A percentile compares a stretch with the other conserved stretches of the same genome.
Conservation (phyloP, 2,329 filamentous ascomycete species). For the Emmonsiellopsis sp. region DNA sequence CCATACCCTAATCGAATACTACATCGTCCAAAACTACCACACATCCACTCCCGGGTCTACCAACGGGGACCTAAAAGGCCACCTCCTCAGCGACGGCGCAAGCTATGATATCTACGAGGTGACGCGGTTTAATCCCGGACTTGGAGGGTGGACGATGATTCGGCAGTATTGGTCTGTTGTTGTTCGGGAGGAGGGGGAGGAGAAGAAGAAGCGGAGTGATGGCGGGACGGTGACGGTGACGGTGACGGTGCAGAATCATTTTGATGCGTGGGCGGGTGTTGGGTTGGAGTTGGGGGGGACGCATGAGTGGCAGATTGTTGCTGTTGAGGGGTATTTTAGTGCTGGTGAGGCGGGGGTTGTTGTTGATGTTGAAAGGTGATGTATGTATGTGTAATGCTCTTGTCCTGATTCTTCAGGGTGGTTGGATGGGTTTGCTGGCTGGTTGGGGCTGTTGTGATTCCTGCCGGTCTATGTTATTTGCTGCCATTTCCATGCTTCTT, state of each 20-base stretch:
- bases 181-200: constrained; percentile 17
- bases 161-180: constrained; percentile 43
- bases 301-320: constrained; percentile 26
- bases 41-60: neutral
- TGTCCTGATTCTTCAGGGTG: too few species aligned
- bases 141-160: constrained; percentile 46
- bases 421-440: too few species aligned
- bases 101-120: constrained; percentile 24
- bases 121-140: constrained; percentile 32
- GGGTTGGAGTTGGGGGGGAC: constrained; percentile 19
- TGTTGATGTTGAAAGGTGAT: too few species aligned
- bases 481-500: too few species aligned
- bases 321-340: constrained; percentile 18
- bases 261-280: constrained; percentile 20
- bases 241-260: constrained; percentile 24
- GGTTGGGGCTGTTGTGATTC: too few species aligned
- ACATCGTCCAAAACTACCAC: neutral
- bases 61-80: constrained; percentile 15
- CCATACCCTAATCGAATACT: constrained; percentile 2
- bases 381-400: too few species aligned
- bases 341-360: neutral
- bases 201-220: constrained; percentile 20
- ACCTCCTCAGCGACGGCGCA: constrained; percentile 21
- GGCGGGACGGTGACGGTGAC: constrained; percentile 12
- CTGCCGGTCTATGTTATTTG: too few species aligned